Evolutionary conservation across 768 basidiomycete species (phyloP).

Genomic region (Mycena metata): DNA sequence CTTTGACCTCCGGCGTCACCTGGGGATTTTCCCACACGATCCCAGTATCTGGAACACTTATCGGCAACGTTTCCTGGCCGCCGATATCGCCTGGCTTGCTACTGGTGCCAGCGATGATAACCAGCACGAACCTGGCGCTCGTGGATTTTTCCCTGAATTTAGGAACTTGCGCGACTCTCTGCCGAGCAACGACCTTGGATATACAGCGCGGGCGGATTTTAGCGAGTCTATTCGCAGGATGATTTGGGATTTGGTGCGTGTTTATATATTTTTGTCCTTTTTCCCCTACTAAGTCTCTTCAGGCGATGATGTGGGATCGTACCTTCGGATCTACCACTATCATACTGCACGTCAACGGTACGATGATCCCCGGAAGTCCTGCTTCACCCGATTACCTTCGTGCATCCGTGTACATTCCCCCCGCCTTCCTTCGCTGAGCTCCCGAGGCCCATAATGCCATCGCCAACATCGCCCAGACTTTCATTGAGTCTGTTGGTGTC

Average conservation of each 20-base stretch:
- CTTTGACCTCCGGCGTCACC: background rate
- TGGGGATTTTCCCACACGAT: background rate
- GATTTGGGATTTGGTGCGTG: constrained; percentile 9
- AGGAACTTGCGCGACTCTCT: background rate
- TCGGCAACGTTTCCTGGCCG: background rate
- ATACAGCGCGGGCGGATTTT: background rate
- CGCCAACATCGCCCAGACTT: constrained; percentile 11
- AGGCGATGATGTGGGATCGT: constrained; percentile 22
- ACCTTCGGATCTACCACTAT: constrained; percentile 16
- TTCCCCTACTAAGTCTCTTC: background rate
- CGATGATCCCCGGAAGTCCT: background rate
- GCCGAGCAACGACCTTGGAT: background rate
- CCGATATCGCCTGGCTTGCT: constrained; percentile 13
- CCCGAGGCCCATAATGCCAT: background rate
- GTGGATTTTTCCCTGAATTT: constrained; percentile 8
- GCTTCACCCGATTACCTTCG: constrained; percentile 10
- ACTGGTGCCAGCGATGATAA: background rate
- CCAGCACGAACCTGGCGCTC: background rate
- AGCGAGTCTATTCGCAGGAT: background rate
- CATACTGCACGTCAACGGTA: constrained; percentile 23
- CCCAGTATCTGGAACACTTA: background rate
- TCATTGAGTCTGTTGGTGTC: constrained; percentile 19
- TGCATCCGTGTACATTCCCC: constrained; percentile 7
- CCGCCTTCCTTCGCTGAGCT: background rate
- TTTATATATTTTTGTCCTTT: background rate